These are phyloP conservation scores for Mrakia blollopis DNA, from an alignment of 768 basidiomycete genomes.

Conservation along the genomic window DNA sequence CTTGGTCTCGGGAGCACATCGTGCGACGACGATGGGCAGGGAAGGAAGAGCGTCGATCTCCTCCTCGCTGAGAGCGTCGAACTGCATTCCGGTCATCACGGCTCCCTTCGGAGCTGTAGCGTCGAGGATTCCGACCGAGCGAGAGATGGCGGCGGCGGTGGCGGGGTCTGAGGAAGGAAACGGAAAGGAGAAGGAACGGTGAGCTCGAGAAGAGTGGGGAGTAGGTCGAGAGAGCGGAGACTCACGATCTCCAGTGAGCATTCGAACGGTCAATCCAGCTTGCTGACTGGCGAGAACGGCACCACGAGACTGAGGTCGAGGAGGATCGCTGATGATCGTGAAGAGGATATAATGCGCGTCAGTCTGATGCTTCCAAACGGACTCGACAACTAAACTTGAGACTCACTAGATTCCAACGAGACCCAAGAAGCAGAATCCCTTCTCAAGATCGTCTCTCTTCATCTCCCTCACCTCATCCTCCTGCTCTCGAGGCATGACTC, in stretches of 20 bases:
- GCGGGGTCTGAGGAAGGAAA: slow-evolving; percentile 43
- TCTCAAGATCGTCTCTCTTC: slow-evolving; percentile 50
- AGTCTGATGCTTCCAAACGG: not conserved
- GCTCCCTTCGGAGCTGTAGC: slow-evolving; percentile 37
- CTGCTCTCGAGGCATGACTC: slow-evolving; percentile 44
- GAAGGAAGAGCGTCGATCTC: slow-evolving; percentile 52
- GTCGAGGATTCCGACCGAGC: slow-evolving; percentile 51
- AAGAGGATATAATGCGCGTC: not conserved
- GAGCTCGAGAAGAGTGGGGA: no score
- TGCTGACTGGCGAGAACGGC: slow-evolving; percentile 53
- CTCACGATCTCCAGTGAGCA: slow-evolving; percentile 52
- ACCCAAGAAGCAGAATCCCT: slow-evolving; percentile 52
- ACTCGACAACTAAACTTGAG: no score
- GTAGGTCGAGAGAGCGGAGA: no score
- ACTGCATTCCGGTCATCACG: slow-evolving; percentile 50
- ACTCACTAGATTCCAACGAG: slow-evolving; percentile 51
- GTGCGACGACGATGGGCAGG: slow-evolving; percentile 57
- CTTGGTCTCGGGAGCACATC: slow-evolving; percentile 55
- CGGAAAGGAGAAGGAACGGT: no score
- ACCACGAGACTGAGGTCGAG: slow-evolving; percentile 53
- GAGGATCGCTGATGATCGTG: slow-evolving; percentile 48
- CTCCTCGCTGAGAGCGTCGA: slow-evolving; percentile 54
- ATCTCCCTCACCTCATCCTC: slow-evolving; percentile 40
- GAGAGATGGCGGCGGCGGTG: slow-evolving; percentile 55
- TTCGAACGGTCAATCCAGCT: slow-evolving; percentile 53